phyloP scores from a whole-genome alignment of 2,329 filamentous ascomycete species.

The Colletotrichum sp. region DNA sequence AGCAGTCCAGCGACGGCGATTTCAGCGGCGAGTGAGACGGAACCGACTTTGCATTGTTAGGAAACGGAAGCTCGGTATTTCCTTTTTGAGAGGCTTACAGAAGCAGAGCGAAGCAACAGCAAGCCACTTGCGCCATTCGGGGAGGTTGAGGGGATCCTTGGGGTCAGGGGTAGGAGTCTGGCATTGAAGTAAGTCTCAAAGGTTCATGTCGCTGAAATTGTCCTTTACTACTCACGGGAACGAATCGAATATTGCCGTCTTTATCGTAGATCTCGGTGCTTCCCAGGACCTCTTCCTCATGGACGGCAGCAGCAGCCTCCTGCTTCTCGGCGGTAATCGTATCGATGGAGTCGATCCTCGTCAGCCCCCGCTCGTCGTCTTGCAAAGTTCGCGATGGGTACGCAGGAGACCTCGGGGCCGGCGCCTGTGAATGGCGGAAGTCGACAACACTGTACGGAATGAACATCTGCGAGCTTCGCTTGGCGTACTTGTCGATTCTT shows the following conservation, averaged over 20 bases:
- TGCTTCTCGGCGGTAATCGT: background rate
- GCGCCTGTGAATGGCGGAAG: background rate
- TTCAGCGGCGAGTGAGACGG: constrained; percentile 28
- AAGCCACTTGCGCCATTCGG: constrained; percentile 31
- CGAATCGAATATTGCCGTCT: constrained; percentile 16
- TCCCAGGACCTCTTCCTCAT: constrained; percentile 10
- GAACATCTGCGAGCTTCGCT: background rate
- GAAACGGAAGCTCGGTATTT: background rate
- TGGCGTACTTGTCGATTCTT: background rate
- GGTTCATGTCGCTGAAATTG: background rate
- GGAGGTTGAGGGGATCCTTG: constrained; percentile 33
- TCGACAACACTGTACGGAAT: background rate
- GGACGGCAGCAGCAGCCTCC: background rate
- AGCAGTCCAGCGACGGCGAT: constrained; percentile 30
- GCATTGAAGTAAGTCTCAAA: background rate
- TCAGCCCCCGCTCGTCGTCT: background rate
- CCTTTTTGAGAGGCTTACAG: constrained; percentile 21
- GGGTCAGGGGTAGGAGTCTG: constrained; percentile 30
- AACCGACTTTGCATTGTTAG: constrained; percentile 23
- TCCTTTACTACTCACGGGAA: constrained; percentile 7
- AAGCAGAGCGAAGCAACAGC: constrained; percentile 29
- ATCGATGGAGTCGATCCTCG: background rate
- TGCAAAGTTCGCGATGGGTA: background rate
- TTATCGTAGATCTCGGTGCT: constrained; percentile 15
- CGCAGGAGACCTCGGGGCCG: background rate